These are phyloP conservation scores for Heterobasidion annosum DNA, from an alignment of 1,284 basidiomycete species.

Conservation along the genomic window DNA sequence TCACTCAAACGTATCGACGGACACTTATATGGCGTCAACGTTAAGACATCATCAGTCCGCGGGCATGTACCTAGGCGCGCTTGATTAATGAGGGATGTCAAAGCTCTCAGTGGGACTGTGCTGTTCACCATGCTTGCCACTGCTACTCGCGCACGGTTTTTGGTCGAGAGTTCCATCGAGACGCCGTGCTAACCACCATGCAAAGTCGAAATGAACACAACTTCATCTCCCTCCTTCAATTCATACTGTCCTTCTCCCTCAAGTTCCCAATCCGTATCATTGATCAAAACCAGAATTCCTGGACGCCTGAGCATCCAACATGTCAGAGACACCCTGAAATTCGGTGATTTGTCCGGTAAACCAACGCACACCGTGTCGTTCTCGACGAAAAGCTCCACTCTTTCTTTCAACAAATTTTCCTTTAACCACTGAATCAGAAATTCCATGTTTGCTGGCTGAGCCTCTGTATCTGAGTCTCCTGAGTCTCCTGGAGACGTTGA, in stretches of 20 bases:
- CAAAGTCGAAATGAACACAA: slow-evolving; percentile 94
- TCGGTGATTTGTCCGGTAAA: background rate
- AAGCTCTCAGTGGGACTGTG: too few species aligned
- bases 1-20: too few species aligned
- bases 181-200: slow-evolving; percentile 63
- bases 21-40: too few species aligned
- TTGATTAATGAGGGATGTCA: too few species aligned
- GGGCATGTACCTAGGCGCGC: too few species aligned
- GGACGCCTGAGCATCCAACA: slow-evolving; percentile 58
- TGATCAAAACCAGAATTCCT: slow-evolving; percentile 91
- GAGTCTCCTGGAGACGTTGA: background rate
- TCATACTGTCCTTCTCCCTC: slow-evolving; percentile 90
- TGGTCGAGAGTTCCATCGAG: too few species aligned
- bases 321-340: background rate
- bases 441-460: slow-evolving; percentile 51
- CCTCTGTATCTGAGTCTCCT: slow-evolving; percentile 10
- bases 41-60: too few species aligned
- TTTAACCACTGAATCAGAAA: slow-evolving; percentile 78
- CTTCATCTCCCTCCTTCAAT: slow-evolving; percentile 76
- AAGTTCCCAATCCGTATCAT: slow-evolving; percentile 97
- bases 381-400: slow-evolving; percentile 87
- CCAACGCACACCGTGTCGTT: slow-evolving; percentile 76
- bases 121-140: too few species aligned
- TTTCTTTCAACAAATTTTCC: slow-evolving; percentile 73
- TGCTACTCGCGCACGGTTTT: too few species aligned